phyloP scores from a whole-genome alignment of 1,284 basidiomycete species.

The Lignosus rhinocerotis region DNA sequence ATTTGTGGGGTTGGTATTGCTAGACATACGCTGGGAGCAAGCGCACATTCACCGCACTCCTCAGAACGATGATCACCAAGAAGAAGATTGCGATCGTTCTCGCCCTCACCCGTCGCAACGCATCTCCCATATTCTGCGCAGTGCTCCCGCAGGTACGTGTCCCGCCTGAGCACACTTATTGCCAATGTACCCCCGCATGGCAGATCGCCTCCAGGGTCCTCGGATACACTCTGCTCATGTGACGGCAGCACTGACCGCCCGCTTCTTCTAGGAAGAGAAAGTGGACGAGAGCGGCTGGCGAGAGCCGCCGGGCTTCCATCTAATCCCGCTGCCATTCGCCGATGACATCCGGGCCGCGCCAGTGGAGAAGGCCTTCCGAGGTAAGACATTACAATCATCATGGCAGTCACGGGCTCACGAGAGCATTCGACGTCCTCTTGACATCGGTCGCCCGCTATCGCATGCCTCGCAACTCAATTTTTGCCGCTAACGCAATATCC shows the following conservation, averaged over 20 bases:
- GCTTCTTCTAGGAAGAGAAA: constrained; percentile 62
- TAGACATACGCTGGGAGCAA: constrained; percentile 88
- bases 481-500: constrained; percentile 2
- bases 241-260: constrained; percentile 11
- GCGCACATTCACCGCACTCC: constrained; percentile 86
- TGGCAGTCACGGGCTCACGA: constrained; percentile 16
- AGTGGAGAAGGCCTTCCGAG: constrained; percentile 55
- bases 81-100: constrained; percentile 82
- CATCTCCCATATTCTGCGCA: constrained; percentile 80
- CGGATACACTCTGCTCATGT: constrained; percentile 2
- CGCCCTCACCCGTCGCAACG: constrained; percentile 71
- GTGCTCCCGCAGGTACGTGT: constrained; percentile 80
- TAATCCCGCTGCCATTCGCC: constrained; percentile 89
- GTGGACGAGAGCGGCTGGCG: constrained; percentile 74
- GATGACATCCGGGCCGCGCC: constrained; percentile 90
- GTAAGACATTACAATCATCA: constrained; percentile 35
- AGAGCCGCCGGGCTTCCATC: constrained; percentile 89
- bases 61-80: constrained; percentile 83
- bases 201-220: not conserved
- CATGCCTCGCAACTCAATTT: not conserved
- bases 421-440: not conserved
- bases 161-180: constrained; percentile 5
- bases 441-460: constrained; percentile 11
- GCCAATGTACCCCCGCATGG: constrained; percentile 20
- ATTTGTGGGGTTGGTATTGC: not conserved